These are phyloP conservation scores for Chenopodium formosanum DNA, from an alignment of 148 eudicot genomes.

Conservation along the genomic window DNA sequence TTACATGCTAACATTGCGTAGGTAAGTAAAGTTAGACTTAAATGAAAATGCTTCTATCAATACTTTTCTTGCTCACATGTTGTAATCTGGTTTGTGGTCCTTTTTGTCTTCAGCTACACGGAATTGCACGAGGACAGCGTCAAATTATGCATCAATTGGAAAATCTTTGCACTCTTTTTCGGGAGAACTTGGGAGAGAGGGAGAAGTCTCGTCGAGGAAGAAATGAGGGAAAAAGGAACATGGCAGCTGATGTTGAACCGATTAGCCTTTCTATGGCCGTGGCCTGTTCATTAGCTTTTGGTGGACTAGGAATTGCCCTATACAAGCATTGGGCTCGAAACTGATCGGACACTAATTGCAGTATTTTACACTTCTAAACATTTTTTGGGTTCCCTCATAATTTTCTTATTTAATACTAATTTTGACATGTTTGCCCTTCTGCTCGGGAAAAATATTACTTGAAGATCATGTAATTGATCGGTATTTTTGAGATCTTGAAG, in stretches of 20 bases:
- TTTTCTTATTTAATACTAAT: slow-evolving; percentile 12
- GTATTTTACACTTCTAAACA: not conserved
- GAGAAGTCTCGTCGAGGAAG: slow-evolving; percentile 40
- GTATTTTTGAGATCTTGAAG: slow-evolving; percentile 25
- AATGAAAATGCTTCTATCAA: not conserved
- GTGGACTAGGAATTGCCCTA: slow-evolving; percentile 63
- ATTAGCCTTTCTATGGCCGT: slow-evolving; percentile 35
- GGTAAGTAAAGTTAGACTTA: no score
- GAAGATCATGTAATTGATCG: slow-evolving; percentile 22
- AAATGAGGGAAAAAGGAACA: slow-evolving; percentile 33
- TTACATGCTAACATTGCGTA: no score
- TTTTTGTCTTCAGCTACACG: slow-evolving; percentile 42
- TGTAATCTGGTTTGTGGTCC: not conserved
- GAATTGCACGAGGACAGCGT: slow-evolving; percentile 71
- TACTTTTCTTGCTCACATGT: not conserved
- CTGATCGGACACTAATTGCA: slow-evolving; percentile 28
- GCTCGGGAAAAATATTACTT: slow-evolving; percentile 27
- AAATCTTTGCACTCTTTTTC: slow-evolving; percentile 60
- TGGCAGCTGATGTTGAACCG: slow-evolving; percentile 31
- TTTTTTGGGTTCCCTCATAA: not conserved
- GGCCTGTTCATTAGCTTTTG: slow-evolving; percentile 43
- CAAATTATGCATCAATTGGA: slow-evolving; percentile 83
- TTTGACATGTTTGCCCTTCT: slow-evolving; percentile 22
- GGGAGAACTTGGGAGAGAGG: slow-evolving; percentile 47
- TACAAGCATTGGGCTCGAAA: slow-evolving; percentile 58